These are phyloP conservation scores for Zygosaccharomyces pseudobailii DNA, from an alignment of 1,139 yeast species.

Conservation along the genomic window DNA sequence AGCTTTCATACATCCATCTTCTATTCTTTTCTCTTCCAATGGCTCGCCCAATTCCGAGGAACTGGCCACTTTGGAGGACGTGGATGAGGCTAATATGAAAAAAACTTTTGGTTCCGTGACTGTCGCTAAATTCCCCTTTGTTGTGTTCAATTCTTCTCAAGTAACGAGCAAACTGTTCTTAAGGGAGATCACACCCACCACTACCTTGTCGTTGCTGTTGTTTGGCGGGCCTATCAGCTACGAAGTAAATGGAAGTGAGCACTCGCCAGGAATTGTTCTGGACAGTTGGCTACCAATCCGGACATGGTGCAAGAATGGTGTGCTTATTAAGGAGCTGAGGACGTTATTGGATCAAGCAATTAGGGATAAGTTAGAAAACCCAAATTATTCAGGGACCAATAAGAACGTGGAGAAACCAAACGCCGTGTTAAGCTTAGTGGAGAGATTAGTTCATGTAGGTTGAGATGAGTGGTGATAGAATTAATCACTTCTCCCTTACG, in stretches of 20 bases:
- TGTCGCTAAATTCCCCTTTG: conserved; percentile 46
- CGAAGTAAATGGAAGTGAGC: conserved; percentile 48
- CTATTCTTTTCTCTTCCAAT: conserved; percentile 49
- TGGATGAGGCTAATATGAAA: conserved; percentile 24
- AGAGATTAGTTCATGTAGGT: conserved; percentile 5
- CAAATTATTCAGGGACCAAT: conserved; percentile 24
- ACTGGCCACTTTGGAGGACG: conserved; percentile 5
- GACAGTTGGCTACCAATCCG: conserved; percentile 79
- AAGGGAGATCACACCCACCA: conserved; percentile 74
- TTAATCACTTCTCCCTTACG: not conserved
- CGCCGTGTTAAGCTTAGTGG: conserved; percentile 7
- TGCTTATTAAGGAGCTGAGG: conserved; percentile 67
- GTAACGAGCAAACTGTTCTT: conserved; percentile 66
- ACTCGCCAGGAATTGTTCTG: conserved; percentile 61
- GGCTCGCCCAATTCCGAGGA: conserved; percentile 7
- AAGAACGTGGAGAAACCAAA: conserved; percentile 3
- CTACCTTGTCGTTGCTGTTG: conserved; percentile 62
- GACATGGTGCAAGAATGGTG: conserved; percentile 94
- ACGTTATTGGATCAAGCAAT: conserved; percentile 61
- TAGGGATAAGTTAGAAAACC: conserved; percentile 49
- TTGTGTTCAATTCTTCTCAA: conserved; percentile 52
- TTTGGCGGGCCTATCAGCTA: conserved; percentile 77
- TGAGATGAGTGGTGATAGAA: not conserved
- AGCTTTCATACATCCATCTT: conserved; percentile 81
- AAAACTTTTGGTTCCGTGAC: conserved; percentile 26